These are phyloP conservation scores for Claviceps monticola DNA, from an alignment of 2,329 filamentous ascomycete species.

Conservation along the genomic window DNA sequence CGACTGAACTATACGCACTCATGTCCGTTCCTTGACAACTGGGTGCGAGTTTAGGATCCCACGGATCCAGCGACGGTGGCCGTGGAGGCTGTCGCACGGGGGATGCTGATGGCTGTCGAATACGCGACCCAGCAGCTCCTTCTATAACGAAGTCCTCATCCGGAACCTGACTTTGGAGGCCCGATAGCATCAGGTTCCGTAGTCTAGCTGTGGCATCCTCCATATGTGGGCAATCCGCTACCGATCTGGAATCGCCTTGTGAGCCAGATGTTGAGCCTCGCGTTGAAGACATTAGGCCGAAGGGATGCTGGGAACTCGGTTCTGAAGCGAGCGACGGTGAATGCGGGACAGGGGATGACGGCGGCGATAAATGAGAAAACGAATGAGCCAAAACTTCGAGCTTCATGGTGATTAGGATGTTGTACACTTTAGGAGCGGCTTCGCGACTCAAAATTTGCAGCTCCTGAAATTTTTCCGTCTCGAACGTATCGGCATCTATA, in stretches of 20 bases:
- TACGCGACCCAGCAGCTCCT: background rate
- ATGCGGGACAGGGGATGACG: constrained; percentile 10
- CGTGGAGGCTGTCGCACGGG: constrained; percentile 14
- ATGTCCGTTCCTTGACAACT: constrained; percentile 10
- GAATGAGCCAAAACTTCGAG: constrained; percentile 22
- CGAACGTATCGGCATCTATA: constrained; percentile 34
- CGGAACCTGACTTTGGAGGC: background rate
- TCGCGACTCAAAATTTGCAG: constrained; percentile 34
- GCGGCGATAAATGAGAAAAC: constrained; percentile 15
- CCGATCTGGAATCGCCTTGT: constrained; percentile 1
- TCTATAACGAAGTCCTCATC: background rate
- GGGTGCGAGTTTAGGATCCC: constrained; percentile 21
- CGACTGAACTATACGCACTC: constrained; percentile 7
- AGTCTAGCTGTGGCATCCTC: constrained; percentile 18
- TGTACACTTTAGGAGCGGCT: constrained; percentile 32
- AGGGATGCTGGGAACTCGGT: background rate
- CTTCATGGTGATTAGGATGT: constrained; percentile 40
- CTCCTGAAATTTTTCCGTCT: constrained; percentile 33
- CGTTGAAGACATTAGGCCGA: background rate
- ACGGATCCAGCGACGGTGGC: constrained; percentile 30
- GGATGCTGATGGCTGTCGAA: constrained; percentile 6
- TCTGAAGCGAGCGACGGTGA: constrained; percentile 6
- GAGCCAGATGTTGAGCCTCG: constrained; percentile 4
- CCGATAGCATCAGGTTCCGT: constrained; percentile 11
- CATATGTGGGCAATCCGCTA: constrained; percentile 7